phyloP scores from a whole-genome alignment of 257 asterid genomes.

The Solanum dulcamara region DNA sequence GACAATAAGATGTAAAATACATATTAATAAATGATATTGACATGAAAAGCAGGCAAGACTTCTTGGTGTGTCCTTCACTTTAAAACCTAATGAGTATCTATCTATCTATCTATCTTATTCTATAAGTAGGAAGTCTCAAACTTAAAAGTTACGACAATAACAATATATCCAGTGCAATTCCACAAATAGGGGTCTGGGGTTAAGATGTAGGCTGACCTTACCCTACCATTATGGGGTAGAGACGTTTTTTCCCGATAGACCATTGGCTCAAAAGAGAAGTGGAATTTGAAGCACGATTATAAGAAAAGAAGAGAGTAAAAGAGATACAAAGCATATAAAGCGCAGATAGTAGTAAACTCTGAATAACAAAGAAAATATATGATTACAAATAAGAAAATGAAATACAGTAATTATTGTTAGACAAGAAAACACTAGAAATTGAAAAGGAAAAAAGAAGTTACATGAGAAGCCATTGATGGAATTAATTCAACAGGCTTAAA shows the following conservation, averaged over 20 bases:
- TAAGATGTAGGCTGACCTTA: background rate
- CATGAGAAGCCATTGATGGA: constrained; percentile 51
- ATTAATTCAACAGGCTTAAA: background rate
- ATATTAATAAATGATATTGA: background rate
- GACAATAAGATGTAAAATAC: background rate
- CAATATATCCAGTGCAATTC: background rate
- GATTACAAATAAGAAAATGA: background rate
- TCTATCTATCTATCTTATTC: background rate
- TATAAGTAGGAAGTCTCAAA: background rate
- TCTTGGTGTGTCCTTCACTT: background rate
- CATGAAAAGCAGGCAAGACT: background rate
- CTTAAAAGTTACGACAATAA: background rate
- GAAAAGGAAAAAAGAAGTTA: constrained; percentile 4
- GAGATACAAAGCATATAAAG: background rate
- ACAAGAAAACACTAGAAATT: background rate
- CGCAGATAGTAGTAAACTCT: background rate
- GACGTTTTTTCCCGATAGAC: background rate
- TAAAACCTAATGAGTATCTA: background rate
- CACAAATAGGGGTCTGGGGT: background rate
- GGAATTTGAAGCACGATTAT: background rate
- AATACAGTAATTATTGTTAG: background rate
- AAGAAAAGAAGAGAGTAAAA: background rate
- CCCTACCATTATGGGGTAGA: background rate
- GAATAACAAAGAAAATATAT: background rate
- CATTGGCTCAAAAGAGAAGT: background rate